Base-by-base conservation (phyloP, 148 eudicot genomes). In the Camellia granthamiana region DNA sequence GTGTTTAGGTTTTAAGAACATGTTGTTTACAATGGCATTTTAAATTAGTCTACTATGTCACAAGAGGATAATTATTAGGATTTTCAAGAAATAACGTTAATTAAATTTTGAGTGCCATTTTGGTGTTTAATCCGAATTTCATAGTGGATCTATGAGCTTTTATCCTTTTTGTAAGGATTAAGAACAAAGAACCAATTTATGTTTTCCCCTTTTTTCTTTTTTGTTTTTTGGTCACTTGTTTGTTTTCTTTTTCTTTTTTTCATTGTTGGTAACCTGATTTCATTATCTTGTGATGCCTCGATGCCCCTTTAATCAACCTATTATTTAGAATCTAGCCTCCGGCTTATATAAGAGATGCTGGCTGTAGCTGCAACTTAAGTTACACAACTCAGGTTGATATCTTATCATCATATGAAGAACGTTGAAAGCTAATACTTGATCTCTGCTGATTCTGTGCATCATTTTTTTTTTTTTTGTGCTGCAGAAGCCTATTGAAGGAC, bases 401-500 rank as follows among this genome's bases (percentile, higher is more conserved):
- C 55, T 77, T 63, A 30, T 66, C 70, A 47, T 49, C 10, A 21
- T 49, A 46, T 76, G 41, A 69, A 49, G 60, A 14, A 15, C 6
- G 71, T 46, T 64, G 43, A 30, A 64, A 30, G 52, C 23, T 63
- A 30, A 30, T 30, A 46, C 19, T 60, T 46, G 44, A 81, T 42
- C 46, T 60, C 82, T 71, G 44, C 70, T 70, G 61, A 47, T 78
- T 81, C 16, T 64, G 11, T 62, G 71, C 59, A 62, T 72, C 19
- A 5, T 78, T 79, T 23, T 78, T 72, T 47, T 62, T 30, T 30
- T 30, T 1, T 30, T 1, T 30, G 38, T 55, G 60, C 74, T 86
- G 83, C 93, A 95, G 98, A 91, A 90, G 86, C 87, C 94, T 58
- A 77, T 72, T 79, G 99, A 96, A 77, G 97, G 97, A 73, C 76